Percentiles rank a stretch among this genome's conserved stretches.
phyloP scores from a whole-genome alignment of 208 protist genomes.

The Wallacemonas collosoma region DNA sequence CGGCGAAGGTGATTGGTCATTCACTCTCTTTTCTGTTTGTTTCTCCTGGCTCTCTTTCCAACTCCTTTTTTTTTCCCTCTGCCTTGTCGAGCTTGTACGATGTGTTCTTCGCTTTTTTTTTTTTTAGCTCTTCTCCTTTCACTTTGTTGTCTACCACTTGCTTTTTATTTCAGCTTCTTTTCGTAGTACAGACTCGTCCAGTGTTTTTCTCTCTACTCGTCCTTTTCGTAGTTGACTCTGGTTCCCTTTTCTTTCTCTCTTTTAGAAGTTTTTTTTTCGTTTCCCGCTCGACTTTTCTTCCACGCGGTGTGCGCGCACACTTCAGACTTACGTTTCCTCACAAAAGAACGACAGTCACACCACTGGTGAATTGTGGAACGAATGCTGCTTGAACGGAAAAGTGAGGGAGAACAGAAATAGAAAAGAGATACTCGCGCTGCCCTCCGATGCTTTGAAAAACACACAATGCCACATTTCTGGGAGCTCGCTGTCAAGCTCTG shows the following conservation, averaged over 20 bases:
- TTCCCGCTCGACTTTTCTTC: not conserved
- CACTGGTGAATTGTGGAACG: too few species aligned
- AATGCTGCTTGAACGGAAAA: too few species aligned
- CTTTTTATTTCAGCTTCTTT: constrained; percentile 5
- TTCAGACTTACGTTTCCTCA: too few species aligned
- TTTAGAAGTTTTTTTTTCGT: constrained; percentile 3
- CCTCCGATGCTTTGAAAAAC: too few species aligned
- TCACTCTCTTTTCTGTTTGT: constrained; percentile 19
- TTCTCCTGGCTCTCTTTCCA: constrained; percentile 3
- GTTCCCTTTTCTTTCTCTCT: not conserved
- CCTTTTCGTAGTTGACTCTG: not conserved
- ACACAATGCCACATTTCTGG: too few species aligned
- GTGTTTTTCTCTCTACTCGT: constrained; percentile 23
- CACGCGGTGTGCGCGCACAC: too few species aligned
- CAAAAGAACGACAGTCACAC: too few species aligned
- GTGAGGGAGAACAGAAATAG: too few species aligned
- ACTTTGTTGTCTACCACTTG: constrained; percentile 13
- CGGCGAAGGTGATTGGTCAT: not conserved
- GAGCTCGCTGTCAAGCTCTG: too few species aligned
- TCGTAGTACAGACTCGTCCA: constrained; percentile 15
- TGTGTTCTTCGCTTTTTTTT: constrained; percentile 18
- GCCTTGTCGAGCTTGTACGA: too few species aligned
- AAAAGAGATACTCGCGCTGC: too few species aligned
- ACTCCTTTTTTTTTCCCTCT: constrained; percentile 13
- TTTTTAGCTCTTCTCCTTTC: not conserved